Evolutionary conservation across 2,329 filamentous ascomycete genomes (phyloP).

Genomic region (Microdochium trichocladiopsis): DNA sequence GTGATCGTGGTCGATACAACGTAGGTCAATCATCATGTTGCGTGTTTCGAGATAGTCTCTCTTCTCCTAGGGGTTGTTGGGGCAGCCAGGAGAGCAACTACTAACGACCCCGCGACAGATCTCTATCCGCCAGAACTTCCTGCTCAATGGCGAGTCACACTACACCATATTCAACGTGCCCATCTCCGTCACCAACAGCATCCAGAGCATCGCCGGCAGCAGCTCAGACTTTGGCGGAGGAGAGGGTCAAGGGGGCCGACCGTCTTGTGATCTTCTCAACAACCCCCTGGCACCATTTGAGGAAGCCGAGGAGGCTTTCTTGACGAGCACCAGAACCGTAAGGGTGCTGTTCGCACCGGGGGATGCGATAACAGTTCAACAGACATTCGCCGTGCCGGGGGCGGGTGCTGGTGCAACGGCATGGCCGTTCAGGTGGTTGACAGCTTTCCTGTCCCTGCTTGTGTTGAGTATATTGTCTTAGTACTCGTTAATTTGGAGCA

Average conservation of each 20-base stretch:
- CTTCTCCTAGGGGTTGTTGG: no score
- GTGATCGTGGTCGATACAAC: slow-evolving; percentile 57
- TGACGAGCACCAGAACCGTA: slow-evolving; percentile 25
- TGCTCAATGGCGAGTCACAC: slow-evolving; percentile 53
- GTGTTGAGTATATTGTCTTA: not conserved
- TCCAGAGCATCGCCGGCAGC: slow-evolving; percentile 29
- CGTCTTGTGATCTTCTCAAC: slow-evolving; percentile 40
- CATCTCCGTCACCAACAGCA: slow-evolving; percentile 60
- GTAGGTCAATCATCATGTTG: no score
- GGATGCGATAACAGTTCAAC: slow-evolving; percentile 38
- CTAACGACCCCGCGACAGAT: slow-evolving; percentile 32
- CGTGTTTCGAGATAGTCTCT: no score
- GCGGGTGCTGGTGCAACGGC: not conserved
- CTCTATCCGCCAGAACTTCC: slow-evolving; percentile 64
- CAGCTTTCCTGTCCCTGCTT: not conserved
- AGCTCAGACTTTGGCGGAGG: slow-evolving; percentile 12
- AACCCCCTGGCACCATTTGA: slow-evolving; percentile 43
- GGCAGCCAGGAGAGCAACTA: not conserved
- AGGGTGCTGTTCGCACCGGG: slow-evolving; percentile 44
- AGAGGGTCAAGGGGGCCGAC: slow-evolving; percentile 3
- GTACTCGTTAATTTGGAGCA: no score
- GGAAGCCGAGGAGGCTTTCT: slow-evolving; percentile 32
- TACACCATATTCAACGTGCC: slow-evolving; percentile 69
- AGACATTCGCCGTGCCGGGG: slow-evolving; percentile 2
- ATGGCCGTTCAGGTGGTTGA: not conserved